phyloP scores from a whole-genome alignment of 345 rosid species.

The Noccaea caerulescens region DNA sequence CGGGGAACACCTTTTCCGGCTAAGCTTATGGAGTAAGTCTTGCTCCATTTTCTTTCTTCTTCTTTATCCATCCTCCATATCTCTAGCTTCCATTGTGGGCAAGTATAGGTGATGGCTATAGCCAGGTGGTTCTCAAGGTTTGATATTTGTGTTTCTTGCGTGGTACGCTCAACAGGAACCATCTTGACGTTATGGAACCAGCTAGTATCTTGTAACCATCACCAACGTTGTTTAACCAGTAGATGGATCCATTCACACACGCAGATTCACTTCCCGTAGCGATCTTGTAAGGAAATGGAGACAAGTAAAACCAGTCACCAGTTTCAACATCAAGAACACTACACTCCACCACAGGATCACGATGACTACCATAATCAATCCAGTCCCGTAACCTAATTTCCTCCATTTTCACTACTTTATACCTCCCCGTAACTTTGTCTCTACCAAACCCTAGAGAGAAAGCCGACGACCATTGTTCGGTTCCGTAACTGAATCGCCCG shows the following conservation, averaged over 20 bases:
- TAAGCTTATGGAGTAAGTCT: background rate
- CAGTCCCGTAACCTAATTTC: background rate
- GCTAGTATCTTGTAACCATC: conserved; percentile 19
- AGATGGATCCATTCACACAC: conserved; percentile 1
- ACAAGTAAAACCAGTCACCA: background rate
- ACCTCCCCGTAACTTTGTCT: conserved; percentile 6
- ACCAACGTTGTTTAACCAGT: background rate
- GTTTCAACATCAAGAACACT: conserved; percentile 14
- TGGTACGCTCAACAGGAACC: background rate
- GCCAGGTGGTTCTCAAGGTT: background rate
- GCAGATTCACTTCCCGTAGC: background rate
- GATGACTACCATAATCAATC: too few relatives aligned
- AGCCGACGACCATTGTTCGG: background rate
- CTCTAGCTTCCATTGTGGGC: background rate
- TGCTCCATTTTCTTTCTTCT: background rate
- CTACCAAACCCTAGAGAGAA: conserved; percentile 17
- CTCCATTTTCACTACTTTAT: conserved; percentile 22
- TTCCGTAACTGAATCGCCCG: background rate
- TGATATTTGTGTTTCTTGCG: conserved; percentile 16
- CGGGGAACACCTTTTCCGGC: background rate
- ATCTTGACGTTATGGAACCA: background rate
- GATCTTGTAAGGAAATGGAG: background rate
- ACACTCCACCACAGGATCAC: background rate
- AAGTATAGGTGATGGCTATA: background rate
- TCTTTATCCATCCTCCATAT: background rate